Evolutionary conservation across 805 yeast species (phyloP).

Genomic region (Priceomyces melissophilus): DNA sequence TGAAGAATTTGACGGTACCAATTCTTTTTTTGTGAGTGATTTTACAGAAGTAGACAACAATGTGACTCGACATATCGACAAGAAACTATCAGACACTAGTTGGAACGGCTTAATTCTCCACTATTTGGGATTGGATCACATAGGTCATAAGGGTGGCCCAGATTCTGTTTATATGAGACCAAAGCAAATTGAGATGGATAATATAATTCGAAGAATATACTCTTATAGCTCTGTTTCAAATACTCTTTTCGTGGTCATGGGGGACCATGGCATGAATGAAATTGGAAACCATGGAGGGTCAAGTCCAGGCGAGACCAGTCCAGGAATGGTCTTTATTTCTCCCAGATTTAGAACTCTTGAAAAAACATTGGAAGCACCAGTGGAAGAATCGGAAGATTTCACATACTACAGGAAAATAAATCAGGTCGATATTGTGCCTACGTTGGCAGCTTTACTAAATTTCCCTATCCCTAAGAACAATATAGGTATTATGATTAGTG

Average conservation of each 20-base stretch:
- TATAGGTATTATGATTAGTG: slow-evolving; percentile 66
- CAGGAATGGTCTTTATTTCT: slow-evolving; percentile 73
- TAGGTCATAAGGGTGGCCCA: slow-evolving; percentile 97
- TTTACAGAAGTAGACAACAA: slow-evolving; percentile 91
- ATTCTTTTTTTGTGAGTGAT: slow-evolving; percentile 92
- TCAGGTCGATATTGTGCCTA: slow-evolving; percentile 74
- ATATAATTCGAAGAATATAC: slow-evolving; percentile 53
- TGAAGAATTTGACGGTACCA: slow-evolving; percentile 73
- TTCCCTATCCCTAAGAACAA: slow-evolving; percentile 69
- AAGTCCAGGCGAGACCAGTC: slow-evolving; percentile 84
- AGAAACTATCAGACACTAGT: slow-evolving; percentile 43
- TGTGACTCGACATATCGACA: slow-evolving; percentile 81
- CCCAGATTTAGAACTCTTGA: slow-evolving; percentile 44
- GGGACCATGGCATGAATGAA: slow-evolving; percentile 97
- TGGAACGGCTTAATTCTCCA: slow-evolving; percentile 93
- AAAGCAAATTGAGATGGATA: slow-evolving; percentile 87
- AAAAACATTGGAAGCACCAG: slow-evolving; percentile 32
- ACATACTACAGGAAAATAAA: slow-evolving; percentile 51
- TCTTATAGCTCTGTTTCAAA: slow-evolving; percentile 15
- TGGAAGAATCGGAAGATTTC: slow-evolving; percentile 40
- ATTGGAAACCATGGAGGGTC: slow-evolving; percentile 97
- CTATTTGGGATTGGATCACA: slow-evolving; percentile 92
- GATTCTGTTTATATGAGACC: slow-evolving; percentile 70
- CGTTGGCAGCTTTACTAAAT: slow-evolving; percentile 57
- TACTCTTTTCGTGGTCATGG: slow-evolving; percentile 72